A percentile compares a stretch with the other conserved stretches of the same genome.
phyloP scores from a whole-genome alignment of 2,329 filamentous ascomycete species.

The Xylariaceae sp. region DNA sequence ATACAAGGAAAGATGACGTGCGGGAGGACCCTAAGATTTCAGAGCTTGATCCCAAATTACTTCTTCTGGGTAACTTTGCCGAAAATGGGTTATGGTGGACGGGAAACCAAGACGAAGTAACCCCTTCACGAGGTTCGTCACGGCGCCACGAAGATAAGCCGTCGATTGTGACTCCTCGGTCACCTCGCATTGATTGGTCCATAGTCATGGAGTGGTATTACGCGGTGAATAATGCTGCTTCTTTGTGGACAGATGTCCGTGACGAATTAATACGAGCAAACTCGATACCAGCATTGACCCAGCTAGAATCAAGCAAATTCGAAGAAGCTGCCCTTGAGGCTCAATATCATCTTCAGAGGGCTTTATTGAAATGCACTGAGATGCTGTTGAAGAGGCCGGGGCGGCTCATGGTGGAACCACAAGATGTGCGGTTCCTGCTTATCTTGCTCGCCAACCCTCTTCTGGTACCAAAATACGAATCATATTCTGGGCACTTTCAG shows the following conservation, averaged over 20 bases:
- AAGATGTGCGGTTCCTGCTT: constrained; percentile 74
- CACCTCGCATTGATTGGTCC: constrained; percentile 72
- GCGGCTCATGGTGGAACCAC: constrained; percentile 62
- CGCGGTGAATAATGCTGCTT: constrained; percentile 64
- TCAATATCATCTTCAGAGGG: constrained; percentile 66
- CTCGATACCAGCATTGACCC: constrained; percentile 30
- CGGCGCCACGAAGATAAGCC: constrained; percentile 33
- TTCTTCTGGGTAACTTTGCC: constrained; percentile 71
- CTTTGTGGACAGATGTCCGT: constrained; percentile 62
- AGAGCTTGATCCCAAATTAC: constrained; percentile 71
- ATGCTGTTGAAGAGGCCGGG: constrained; percentile 77
- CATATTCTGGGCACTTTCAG: constrained; percentile 42
- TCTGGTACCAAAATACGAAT: constrained; percentile 49
- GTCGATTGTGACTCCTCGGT: constrained; percentile 53
- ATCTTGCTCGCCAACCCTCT: constrained; percentile 78
- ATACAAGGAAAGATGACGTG: constrained; percentile 33
- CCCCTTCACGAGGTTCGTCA: constrained; percentile 33
- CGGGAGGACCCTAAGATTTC: constrained; percentile 44
- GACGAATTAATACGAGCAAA: constrained; percentile 46
- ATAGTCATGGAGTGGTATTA: constrained; percentile 73
- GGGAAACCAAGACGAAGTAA: constrained; percentile 49
- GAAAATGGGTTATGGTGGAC: constrained; percentile 86
- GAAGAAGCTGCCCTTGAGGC: constrained; percentile 52
- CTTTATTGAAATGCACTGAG: constrained; percentile 75
- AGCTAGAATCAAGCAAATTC: constrained; percentile 41